Base-by-base conservation (phyloP, 2,329 filamentous ascomycete genomes). In the Thelonectria discophora region DNA sequence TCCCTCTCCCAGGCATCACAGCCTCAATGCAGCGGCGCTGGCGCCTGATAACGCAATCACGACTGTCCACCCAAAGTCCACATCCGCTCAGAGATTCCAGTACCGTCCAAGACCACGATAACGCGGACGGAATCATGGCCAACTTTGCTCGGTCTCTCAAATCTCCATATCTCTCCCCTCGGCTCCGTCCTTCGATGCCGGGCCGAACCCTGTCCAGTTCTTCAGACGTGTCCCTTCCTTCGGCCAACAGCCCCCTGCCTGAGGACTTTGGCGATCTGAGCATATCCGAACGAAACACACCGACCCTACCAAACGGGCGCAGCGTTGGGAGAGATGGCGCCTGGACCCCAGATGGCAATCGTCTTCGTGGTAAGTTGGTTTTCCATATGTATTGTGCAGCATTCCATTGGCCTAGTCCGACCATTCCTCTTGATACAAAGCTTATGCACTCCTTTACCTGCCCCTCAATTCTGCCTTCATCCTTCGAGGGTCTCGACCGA, bases 61-160 rank as follows among this genome's bases (percentile, higher is more conserved):
- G 46, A 55, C 43, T 37, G 30, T 37, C 52, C 39, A 45, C 54
- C 15, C 48, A 58, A 49, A 17, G 30, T 21, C 45, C 27, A 47
- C 54, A 56, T 43, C 45, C 43, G 21, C 54, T 53, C 34, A 42
- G 48, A 55, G 43, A 55, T 42, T 21, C 37, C 45, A 21, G 17
- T 27, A 18, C 57, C 42, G 43, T 37, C 47, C 37, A 60, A 43
- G 21, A 50, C 55, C 34, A 63, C 57, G 34, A 30, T 20, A 32
- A 55, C 59, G 55, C 56, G 34, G 15, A 15, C 64, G 57, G 58
- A 55, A 67, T 45, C 55, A 85, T 86, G 83, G 78, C 82, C 60
- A 80, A 75, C 71, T 75, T 84, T 61, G 77, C 80, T 47, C 80
- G 82, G 66, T 83, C 83, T 12, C 79, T 85, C 72, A 78, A 83